Percentiles rank a stretch among this genome's conserved stretches.
phyloP scores from a whole-genome alignment of 1,284 basidiomycete species.

The Cryptococcus sp. region DNA sequence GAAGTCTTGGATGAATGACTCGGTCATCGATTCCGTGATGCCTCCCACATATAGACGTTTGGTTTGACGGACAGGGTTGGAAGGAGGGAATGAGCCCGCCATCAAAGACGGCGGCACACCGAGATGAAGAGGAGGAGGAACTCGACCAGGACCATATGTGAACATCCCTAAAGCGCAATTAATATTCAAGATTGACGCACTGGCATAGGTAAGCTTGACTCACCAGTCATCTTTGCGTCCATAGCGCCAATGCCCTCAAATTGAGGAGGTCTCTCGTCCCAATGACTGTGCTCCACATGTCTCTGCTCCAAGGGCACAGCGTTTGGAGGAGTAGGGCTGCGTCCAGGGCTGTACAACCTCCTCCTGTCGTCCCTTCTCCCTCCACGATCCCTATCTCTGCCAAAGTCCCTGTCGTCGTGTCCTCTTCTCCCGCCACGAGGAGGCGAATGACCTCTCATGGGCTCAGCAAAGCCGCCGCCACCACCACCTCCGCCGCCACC shows the following conservation, averaged over 20 bases:
- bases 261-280: constrained; percentile 93
- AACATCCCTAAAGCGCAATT: constrained; percentile 38
- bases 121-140: constrained; percentile 47
- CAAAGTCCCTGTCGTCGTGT: constrained; percentile 11
- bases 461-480: constrained; percentile 11
- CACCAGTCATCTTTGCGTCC: constrained; percentile 96
- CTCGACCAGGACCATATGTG: constrained; percentile 47
- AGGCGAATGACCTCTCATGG: constrained; percentile 21
- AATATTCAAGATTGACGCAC: not conserved
- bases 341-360: constrained; percentile 58
- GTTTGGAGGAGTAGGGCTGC: constrained; percentile 89
- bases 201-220: constrained; percentile 24
- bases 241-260: constrained; percentile 92
- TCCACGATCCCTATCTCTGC: constrained; percentile 35
- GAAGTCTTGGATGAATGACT: constrained; percentile 83
- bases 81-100: constrained; percentile 36
- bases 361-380: constrained; percentile 43
- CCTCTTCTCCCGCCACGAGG: constrained; percentile 18
- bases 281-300: constrained; percentile 77
- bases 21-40: constrained; percentile 88
- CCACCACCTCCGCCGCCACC: constrained; percentile 1
- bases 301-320: constrained; percentile 80
- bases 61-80: constrained; percentile 72
- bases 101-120: constrained; percentile 37
- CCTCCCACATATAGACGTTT: constrained; percentile 94